Percentiles rank a stretch among this genome's conserved stretches.
Evolutionary conservation across 331 rosid species (phyloP).

Genomic region (Saraca asoca): DNA sequence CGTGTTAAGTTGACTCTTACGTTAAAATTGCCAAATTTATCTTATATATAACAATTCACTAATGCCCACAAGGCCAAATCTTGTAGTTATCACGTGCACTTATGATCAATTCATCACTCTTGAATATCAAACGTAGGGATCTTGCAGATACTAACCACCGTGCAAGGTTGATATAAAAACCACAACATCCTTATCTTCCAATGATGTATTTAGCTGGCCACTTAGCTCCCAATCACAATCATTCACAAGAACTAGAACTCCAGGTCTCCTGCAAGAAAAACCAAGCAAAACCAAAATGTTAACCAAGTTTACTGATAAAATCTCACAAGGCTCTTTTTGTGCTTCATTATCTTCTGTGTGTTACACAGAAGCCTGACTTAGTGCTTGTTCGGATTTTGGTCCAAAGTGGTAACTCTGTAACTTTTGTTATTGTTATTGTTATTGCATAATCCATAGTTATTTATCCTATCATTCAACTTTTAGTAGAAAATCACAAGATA

Average conservation of each 20-base stretch:
- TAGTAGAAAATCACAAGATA: constrained; percentile 6
- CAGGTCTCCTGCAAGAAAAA: constrained; percentile 82
- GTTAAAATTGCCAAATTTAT: constrained; percentile 5
- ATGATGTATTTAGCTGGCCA: constrained; percentile 74
- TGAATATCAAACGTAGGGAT: neutral
- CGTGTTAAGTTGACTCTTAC: constrained; percentile 4
- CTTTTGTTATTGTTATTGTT: constrained; percentile 11
- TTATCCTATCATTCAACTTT: constrained; percentile 2
- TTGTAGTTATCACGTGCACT: constrained; percentile 4
- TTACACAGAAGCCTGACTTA: constrained; percentile 28
- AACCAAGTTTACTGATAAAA: constrained; percentile 1
- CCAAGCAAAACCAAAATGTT: constrained; percentile 1
- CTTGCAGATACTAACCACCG: constrained; percentile 61
- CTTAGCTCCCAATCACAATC: constrained; percentile 98
- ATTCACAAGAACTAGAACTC: constrained; percentile 91
- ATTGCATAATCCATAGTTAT: constrained; percentile 13
- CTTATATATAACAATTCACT: neutral
- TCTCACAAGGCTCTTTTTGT: too few relatives aligned
- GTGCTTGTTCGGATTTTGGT: neutral
- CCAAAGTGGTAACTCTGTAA: neutral
- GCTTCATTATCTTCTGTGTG: too few relatives aligned
- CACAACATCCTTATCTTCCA: constrained; percentile 87
- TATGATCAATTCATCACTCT: constrained; percentile 8
- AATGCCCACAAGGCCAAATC: constrained; percentile 8
- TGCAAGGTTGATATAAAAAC: constrained; percentile 95